These are phyloP conservation scores for Cymbidium sinense DNA, from an alignment of 106 monocot genomes.

Conservation along the genomic window DNA sequence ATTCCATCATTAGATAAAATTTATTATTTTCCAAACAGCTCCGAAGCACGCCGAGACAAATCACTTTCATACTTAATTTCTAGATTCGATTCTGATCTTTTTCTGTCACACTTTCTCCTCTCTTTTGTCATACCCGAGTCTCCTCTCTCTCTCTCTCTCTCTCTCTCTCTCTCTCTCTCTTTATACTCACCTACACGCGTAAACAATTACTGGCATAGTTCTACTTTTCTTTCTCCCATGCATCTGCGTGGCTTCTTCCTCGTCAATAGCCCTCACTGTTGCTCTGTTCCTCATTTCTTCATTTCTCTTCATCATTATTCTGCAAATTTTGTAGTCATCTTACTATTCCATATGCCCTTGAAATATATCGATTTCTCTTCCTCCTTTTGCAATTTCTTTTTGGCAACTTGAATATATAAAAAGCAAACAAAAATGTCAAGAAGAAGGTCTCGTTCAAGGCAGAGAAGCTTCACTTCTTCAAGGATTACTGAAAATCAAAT, in stretches of 20 bases:
- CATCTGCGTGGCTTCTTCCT: not conserved
- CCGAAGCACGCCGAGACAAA: not conserved
- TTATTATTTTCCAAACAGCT: not conserved
- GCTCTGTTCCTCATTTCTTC: not conserved
- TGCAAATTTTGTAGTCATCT: not conserved
- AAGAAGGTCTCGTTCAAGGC: not conserved
- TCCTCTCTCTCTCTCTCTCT: no score
- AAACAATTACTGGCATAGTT: not conserved
- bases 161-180: not conserved
- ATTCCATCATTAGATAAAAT: no score
- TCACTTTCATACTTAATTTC: not conserved
- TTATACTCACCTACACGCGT: not conserved
- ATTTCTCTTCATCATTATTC: not conserved
- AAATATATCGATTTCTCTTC: not conserved
- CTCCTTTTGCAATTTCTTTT: not conserved
- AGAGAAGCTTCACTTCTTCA: not conserved
- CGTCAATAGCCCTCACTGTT: not conserved
- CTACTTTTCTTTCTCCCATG: not conserved
- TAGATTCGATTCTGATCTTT: not conserved
- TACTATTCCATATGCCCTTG: no score
- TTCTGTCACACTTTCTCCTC: no score
- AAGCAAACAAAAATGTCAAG: not conserved
- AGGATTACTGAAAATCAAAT: not conserved
- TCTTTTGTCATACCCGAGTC: no score
- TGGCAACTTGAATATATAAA: not conserved